Base-by-base conservation (phyloP, 2,329 filamentous ascomycete genomes). In the Hymenoscyphus occultus region DNA sequence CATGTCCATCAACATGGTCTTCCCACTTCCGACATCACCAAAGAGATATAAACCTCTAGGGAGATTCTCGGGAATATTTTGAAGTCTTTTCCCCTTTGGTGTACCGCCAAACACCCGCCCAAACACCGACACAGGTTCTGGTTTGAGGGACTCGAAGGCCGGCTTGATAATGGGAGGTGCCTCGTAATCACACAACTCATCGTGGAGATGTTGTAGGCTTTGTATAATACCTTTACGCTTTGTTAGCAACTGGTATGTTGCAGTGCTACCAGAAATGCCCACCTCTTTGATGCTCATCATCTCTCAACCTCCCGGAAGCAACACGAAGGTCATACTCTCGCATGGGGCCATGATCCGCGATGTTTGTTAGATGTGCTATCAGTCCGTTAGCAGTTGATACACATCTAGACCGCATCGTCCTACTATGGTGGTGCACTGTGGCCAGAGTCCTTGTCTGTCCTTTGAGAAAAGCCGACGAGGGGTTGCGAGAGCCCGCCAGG, bases 1-100 rank as follows among this genome's bases (percentile, higher is more conserved):
- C 60, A 99, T 82, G 76, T 99, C 94, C 95, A 99, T 99, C 75
- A 99, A 83, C 95, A 99, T 99, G 2, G 95, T 99, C 83, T 99
- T 99, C 68, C 95, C 95, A 73, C 92, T 96, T 51, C 95, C 95
- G 1, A 99, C 95, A 76, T 99, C 95, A 65, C 95, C 95, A 74
- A 91, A 97, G 77, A 99, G 90, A 78, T 99, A 99, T 39, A 99
- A 79, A 0, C 95, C 95, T 70, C 92, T 90, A 0, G 95, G 95
- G 0, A 97, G 81, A 68, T 89, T 83, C n/a, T 83, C 78, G 0
- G 92, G 88, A 28, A 96, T 90, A 3, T 81, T 77, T 65, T 79
- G 74, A 5, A 71, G 77, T 68, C 65, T 77, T 64, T 71, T 78
- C 71, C 71, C 76, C 68, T 71, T 76, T 65, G 71, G 64, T 35